These are phyloP conservation scores for Termitomyces sp. DNA, from an alignment of 768 basidiomycete genomes.

Conservation along the genomic window DNA sequence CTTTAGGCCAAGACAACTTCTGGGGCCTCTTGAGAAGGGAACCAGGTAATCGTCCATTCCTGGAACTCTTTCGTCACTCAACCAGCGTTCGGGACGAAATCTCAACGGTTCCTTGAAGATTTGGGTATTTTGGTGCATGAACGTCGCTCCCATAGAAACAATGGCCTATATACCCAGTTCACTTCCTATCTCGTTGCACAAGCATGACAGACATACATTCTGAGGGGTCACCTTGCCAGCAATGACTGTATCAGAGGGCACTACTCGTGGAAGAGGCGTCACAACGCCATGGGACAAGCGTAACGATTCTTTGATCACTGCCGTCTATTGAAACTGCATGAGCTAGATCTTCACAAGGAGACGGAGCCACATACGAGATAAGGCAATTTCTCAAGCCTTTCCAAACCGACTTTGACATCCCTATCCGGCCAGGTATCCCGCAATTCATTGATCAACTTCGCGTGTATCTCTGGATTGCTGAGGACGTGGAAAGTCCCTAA, in stretches of 20 bases:
- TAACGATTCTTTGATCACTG: not conserved
- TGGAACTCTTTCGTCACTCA: not conserved
- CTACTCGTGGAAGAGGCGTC: not conserved
- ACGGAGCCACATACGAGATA: not conserved
- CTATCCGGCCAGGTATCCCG: conserved; percentile 39
- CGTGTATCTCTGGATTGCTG: conserved; percentile 25
- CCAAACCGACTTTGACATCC: conserved; percentile 14
- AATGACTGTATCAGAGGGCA: not conserved
- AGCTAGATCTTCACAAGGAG: no score
- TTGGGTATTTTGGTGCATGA: not conserved
- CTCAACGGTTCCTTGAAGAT: not conserved
- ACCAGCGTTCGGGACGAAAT: not conserved
- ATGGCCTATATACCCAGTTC: not conserved
- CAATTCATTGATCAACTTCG: conserved; percentile 29
- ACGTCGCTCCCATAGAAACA: not conserved
- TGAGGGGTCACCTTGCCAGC: not conserved
- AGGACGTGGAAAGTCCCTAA: conserved; percentile 35
- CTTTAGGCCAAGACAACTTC: not conserved
- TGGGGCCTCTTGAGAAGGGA: not conserved
- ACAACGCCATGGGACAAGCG: not conserved
- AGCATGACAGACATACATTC: not conserved
- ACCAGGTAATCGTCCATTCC: not conserved
- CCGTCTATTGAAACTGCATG: not conserved
- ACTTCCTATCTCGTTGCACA: not conserved
- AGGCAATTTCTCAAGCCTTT: not conserved